Conservation (phyloP, 1,284 basidiomycete species). For the Tylopilus orsonianus region DNA sequence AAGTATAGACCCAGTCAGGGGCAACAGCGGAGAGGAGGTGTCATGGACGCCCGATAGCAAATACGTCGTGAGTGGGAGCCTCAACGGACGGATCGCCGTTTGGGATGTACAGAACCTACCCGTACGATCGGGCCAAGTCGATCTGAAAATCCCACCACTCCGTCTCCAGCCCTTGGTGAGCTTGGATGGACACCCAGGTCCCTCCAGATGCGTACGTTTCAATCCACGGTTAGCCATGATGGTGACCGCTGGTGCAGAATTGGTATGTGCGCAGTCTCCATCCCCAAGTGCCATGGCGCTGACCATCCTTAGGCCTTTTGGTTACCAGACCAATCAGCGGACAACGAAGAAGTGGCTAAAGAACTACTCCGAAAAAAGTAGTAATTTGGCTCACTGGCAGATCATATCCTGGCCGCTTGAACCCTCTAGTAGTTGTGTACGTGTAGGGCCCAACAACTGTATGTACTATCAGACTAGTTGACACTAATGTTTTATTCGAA, state of each 20-base stretch:
- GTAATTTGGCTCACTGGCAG: neutral
- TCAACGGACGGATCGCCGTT: slow-evolving; percentile 75
- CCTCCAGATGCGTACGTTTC: slow-evolving; percentile 81
- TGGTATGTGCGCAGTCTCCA: slow-evolving; percentile 54
- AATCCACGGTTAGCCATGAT: slow-evolving; percentile 90
- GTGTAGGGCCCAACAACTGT: too few relatives aligned
- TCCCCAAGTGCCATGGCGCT: neutral
- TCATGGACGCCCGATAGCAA: slow-evolving; percentile 91
- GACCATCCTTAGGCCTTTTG: slow-evolving; percentile 68
- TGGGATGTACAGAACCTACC: slow-evolving; percentile 78
- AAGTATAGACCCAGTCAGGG: slow-evolving; percentile 69
- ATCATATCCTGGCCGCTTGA: neutral
- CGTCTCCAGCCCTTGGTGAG: slow-evolving; percentile 55
- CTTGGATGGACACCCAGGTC: slow-evolving; percentile 79
- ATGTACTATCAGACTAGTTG: too few relatives aligned
- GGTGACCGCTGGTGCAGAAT: slow-evolving; percentile 79
- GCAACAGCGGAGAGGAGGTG: slow-evolving; percentile 87
- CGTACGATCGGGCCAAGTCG: slow-evolving; percentile 47
- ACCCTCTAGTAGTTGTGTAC: neutral
- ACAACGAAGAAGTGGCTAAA: slow-evolving; percentile 50
- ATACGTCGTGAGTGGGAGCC: slow-evolving; percentile 79
- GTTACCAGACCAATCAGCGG: slow-evolving; percentile 66
- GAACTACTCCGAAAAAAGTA: slow-evolving; percentile 45
- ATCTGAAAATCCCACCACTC: slow-evolving; percentile 50
- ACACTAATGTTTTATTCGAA: too few relatives aligned